Evolutionary conservation across 139 green algal genomes (phyloP).

Genomic region (Coelastrella sp.): DNA sequence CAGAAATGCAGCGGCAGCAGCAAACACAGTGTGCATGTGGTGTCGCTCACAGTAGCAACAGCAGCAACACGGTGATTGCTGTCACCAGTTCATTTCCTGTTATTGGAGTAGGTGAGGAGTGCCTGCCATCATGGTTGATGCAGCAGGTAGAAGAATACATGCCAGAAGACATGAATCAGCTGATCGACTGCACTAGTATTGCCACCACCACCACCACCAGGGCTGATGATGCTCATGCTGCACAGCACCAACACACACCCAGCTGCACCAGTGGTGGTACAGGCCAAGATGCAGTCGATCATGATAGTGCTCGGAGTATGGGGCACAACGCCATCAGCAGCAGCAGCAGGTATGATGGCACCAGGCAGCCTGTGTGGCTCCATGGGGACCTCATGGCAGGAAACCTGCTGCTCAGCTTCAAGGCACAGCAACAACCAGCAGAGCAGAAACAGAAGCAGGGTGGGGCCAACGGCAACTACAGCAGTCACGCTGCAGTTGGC

Average conservation of each 20-base stretch:
- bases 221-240: constrained; percentile 30
- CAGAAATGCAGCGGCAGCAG: not conserved
- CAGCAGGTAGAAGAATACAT: constrained; percentile 11
- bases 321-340: constrained; percentile 3
- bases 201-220: not conserved
- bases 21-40: not conserved
- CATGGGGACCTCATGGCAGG: constrained; percentile 42
- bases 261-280: not conserved
- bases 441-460: constrained; percentile 13
- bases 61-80: not conserved
- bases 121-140: not conserved
- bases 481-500: not conserved
- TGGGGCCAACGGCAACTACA: not conserved
- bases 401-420: constrained; percentile 18
- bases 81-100: not conserved
- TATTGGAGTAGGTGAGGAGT: not conserved
- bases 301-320: too few species aligned
- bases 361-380: not conserved
- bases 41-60: not conserved
- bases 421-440: not conserved
- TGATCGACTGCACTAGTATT: not conserved
- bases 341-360: not conserved
- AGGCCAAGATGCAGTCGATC: too few species aligned
- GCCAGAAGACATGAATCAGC: not conserved
- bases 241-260: not conserved